Evolutionary conservation across 805 yeast genomes (phyloP).

Genomic region (Dipodascopsis tothii): DNA sequence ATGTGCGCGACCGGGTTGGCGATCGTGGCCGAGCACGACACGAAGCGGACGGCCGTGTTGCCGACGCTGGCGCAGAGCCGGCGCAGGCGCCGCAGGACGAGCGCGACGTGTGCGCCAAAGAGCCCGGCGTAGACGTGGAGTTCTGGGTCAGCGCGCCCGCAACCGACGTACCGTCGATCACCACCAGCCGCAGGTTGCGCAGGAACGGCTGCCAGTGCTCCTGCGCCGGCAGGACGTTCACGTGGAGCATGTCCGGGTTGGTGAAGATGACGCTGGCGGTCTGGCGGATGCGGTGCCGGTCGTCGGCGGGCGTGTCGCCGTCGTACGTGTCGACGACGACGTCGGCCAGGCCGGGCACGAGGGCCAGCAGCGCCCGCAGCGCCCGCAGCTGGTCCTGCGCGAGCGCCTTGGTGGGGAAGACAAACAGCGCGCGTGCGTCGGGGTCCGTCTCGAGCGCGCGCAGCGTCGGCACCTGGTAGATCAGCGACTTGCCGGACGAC

Average conservation of each 20-base stretch:
- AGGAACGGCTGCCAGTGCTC: slow-evolving; percentile 67
- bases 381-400: slow-evolving; percentile 94
- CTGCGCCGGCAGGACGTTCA: slow-evolving; percentile 73
- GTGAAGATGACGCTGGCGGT: slow-evolving; percentile 78
- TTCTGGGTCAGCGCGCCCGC: slow-evolving; percentile 33
- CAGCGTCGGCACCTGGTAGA: slow-evolving; percentile 82
- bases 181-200: slow-evolving; percentile 57
- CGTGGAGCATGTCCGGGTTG: slow-evolving; percentile 90
- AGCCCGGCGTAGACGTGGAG: slow-evolving; percentile 82
- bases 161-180: slow-evolving; percentile 44
- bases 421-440: slow-evolving; percentile 63
- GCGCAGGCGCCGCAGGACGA: slow-evolving; percentile 70
- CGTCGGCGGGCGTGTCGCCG: slow-evolving; percentile 73
- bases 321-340: slow-evolving; percentile 70
- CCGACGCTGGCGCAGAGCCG: slow-evolving; percentile 53
- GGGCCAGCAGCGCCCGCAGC: slow-evolving; percentile 49
- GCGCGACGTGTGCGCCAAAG: slow-evolving; percentile 88
- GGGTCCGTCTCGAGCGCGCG: slow-evolving; percentile 38
- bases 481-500: slow-evolving; percentile 89
- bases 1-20: slow-evolving; percentile 67
- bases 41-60: slow-evolving; percentile 51
- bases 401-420: slow-evolving; percentile 93
- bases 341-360: slow-evolving; percentile 38
- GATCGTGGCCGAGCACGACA: slow-evolving; percentile 93
- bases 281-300: slow-evolving; percentile 48